Conservation (phyloP, 2,329 filamentous ascomycete species). For the Colletotrichum eremochloae region DNA sequence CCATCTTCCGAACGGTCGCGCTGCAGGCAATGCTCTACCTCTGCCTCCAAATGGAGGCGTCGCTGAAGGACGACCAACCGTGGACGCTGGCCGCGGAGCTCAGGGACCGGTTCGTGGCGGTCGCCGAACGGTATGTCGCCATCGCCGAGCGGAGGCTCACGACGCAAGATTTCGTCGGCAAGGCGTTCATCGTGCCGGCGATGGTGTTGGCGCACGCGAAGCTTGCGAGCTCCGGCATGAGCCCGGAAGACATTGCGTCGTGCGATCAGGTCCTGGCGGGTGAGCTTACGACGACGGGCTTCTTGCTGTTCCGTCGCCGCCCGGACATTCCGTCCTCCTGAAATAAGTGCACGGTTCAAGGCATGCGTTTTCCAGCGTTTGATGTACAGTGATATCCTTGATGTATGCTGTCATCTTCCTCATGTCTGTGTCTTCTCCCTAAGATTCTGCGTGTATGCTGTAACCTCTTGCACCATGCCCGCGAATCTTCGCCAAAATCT, state of each 20-base stretch:
- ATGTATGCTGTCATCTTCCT: not conserved
- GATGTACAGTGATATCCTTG: not conserved
- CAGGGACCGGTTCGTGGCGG: not conserved
- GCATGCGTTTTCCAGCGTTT: not conserved
- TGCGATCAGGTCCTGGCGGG: not conserved
- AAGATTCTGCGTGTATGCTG: not conserved
- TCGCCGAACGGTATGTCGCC: not conserved
- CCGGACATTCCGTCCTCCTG: not conserved
- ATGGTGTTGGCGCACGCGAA: conserved; percentile 10
- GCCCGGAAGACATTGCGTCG: not conserved
- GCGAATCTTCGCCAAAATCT: not conserved
- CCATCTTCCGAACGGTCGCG: not conserved
- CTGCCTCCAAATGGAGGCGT: not conserved
- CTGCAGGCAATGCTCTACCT: conserved; percentile 3
- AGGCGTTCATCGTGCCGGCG: conserved; percentile 2
- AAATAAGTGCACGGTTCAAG: not conserved
- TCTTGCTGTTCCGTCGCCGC: not conserved
- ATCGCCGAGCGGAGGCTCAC: conserved; percentile 5
- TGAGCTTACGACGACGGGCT: not conserved
- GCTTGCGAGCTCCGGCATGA: not conserved
- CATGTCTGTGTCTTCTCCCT: not conserved
- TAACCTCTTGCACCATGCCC: not conserved
- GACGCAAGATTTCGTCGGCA: conserved; percentile 1
- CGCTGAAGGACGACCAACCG: not conserved
- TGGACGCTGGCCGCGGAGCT: conserved; percentile 9